A percentile compares a stretch with the other conserved stretches of the same genome.
Conservation (phyloP, 257 asterid genomes). For the Thymus quinquecostatus region DNA sequence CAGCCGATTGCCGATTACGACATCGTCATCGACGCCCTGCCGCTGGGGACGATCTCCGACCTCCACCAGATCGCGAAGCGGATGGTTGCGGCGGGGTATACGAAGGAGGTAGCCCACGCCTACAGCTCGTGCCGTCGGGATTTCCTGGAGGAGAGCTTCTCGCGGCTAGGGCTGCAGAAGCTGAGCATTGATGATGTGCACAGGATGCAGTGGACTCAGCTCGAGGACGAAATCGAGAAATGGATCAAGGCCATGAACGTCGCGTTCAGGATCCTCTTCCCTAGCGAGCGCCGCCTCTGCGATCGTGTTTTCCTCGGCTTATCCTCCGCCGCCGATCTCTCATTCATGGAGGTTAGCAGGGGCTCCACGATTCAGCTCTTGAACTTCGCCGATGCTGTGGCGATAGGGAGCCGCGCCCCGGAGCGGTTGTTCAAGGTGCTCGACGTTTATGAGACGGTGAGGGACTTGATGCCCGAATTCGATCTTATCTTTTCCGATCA, state of each 20-base stretch:
- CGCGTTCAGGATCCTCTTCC: conserved; percentile 73
- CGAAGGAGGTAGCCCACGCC: conserved; percentile 83
- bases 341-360: conserved; percentile 96
- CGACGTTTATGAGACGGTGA: conserved; percentile 83
- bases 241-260: conserved; percentile 89
- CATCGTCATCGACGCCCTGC: conserved; percentile 81
- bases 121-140: conserved; percentile 85
- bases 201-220: conserved; percentile 85
- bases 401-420: conserved; percentile 91
- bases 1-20: conserved; percentile 79
- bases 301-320: conserved; percentile 78
- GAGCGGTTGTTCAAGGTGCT: conserved; percentile 90
- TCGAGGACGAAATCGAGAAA: conserved; percentile 89
- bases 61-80: conserved; percentile 81
- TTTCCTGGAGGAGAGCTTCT: conserved; percentile 90
- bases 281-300: conserved; percentile 89
- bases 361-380: conserved; percentile 81
- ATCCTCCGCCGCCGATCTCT: conserved; percentile 72
- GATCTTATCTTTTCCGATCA: conserved; percentile 86
- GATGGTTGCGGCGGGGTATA: conserved; percentile 95
- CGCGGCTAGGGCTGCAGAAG: conserved; percentile 81
- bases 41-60: conserved; percentile 71
- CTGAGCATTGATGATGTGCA: conserved; percentile 88
- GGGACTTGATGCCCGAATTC: conserved; percentile 89
- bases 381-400: conserved; percentile 90